Evolutionary conservation across 2,329 filamentous ascomycete genomes (phyloP).

Genomic region (Nemania sp.): DNA sequence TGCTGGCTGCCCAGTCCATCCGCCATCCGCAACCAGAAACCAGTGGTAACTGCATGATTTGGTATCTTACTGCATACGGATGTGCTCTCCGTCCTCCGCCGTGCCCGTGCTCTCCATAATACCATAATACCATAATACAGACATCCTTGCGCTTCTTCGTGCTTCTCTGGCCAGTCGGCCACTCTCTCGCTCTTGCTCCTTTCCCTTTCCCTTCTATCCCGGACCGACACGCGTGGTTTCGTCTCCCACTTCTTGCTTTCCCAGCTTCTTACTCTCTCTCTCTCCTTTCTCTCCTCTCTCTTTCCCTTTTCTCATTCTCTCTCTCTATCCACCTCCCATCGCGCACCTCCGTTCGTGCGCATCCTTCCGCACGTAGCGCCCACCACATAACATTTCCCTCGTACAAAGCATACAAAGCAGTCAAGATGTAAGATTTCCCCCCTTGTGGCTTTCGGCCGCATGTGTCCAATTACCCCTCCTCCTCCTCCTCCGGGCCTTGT

Average conservation of each 20-base stretch:
- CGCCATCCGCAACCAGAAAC: conserved; percentile 2
- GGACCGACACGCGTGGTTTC: neutral
- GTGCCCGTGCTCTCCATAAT: conserved; percentile 3
- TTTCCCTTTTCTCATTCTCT: neutral
- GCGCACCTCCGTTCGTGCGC: neutral
- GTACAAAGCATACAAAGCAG: neutral
- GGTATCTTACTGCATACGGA: conserved; percentile 15
- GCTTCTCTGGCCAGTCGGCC: conserved; percentile 12
- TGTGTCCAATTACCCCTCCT: too few relatives aligned
- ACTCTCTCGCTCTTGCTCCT: conserved; percentile 10
- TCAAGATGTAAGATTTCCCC: conserved; percentile 23
- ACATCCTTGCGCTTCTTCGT: conserved; percentile 12
- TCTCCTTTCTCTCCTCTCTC: neutral
- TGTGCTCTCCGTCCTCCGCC: neutral
- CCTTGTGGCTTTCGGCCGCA: neutral
- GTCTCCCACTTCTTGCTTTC: too few relatives aligned
- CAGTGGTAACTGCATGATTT: conserved; percentile 10
- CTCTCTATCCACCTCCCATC: neutral
- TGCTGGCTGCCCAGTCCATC: conserved; percentile 1
- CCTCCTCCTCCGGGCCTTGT: neutral
- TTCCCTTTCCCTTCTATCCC: conserved; percentile 8
- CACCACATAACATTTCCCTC: neutral
- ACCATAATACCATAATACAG: too few relatives aligned
- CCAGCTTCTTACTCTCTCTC: neutral
- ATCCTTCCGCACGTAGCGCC: neutral